Conservation (phyloP, 2,329 filamentous ascomycete species). For the Didymellaceae sp. region DNA sequence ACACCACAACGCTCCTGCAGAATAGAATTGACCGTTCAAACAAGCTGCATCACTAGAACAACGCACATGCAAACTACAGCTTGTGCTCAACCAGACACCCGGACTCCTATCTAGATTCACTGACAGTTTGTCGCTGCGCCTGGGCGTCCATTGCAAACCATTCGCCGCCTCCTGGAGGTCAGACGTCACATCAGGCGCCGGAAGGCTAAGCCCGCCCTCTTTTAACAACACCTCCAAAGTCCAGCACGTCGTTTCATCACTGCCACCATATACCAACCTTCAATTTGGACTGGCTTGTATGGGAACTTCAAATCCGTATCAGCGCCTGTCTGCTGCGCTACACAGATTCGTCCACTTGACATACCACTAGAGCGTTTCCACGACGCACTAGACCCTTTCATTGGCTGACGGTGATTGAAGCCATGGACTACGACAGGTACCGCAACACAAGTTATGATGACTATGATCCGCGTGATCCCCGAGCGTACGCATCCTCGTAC, state of each 20-base stretch:
- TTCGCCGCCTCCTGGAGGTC: conserved; percentile 19
- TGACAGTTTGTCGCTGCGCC: conserved; percentile 14
- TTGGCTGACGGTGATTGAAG: conserved; percentile 6
- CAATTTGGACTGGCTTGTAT: conserved; percentile 2
- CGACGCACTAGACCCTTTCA: conserved; percentile 6
- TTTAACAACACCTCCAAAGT: conserved; percentile 10
- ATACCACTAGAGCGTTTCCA: conserved; percentile 4
- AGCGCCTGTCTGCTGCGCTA: conserved; percentile 9
- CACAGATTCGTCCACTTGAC: conserved; percentile 2
- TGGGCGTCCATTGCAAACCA: conserved; percentile 10
- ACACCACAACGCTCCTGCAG: conserved; percentile 8
- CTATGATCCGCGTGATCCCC: conserved; percentile 18
- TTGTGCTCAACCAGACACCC: conserved; percentile 22
- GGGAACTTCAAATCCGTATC: conserved; percentile 1
- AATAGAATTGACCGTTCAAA: conserved; percentile 7
- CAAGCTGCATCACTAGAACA: conserved; percentile 18
- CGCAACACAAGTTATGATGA: conserved; percentile 30
- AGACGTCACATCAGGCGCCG: conserved; percentile 23
- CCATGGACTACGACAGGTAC: conserved; percentile 49
- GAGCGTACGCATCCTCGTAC: conserved; percentile 26
- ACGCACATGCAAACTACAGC: conserved; percentile 14
- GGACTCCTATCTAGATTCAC: conserved; percentile 9
- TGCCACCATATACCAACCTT: not conserved
- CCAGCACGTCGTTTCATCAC: conserved; percentile 7
- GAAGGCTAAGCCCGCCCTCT: conserved; percentile 26